A percentile compares a stretch with the other conserved stretches of the same genome.
phyloP scores from a whole-genome alignment of 805 yeast genomes.

The Lipomyces starkeyi region DNA sequence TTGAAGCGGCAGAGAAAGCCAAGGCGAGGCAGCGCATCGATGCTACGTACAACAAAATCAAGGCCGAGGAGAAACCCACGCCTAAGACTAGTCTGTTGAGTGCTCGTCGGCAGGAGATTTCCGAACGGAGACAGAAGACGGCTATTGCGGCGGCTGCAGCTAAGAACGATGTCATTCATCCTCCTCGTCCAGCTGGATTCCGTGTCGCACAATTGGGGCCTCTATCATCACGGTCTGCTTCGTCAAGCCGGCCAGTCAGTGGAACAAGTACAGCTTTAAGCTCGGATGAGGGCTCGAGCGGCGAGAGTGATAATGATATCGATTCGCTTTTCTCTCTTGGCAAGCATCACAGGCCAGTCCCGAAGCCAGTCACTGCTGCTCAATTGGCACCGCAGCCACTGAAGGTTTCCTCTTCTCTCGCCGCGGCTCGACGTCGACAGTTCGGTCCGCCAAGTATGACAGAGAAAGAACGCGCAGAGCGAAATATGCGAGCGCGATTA shows the following conservation, averaged over 20 bases:
- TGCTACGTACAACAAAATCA: slow-evolving; percentile 19
- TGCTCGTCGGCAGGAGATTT: slow-evolving; percentile 35
- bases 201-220: slow-evolving; percentile 48
- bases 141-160: slow-evolving; percentile 21
- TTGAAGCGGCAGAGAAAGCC: slow-evolving; percentile 12
- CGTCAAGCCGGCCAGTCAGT: slow-evolving; percentile 27
- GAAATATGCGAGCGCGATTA: slow-evolving; percentile 76
- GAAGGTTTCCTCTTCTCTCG: slow-evolving; percentile 19
- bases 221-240: slow-evolving; percentile 36
- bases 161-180: slow-evolving; percentile 47
- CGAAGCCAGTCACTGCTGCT: slow-evolving; percentile 25
- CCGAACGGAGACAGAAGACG: slow-evolving; percentile 36
- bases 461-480: slow-evolving; percentile 64
- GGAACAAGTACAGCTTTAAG: slow-evolving; percentile 37
- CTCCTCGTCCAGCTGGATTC: slow-evolving; percentile 60
- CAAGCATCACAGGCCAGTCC: slow-evolving; percentile 43
- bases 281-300: slow-evolving; percentile 48
- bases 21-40: slow-evolving; percentile 12
- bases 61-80: slow-evolving; percentile 11
- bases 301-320: slow-evolving; percentile 49
- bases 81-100: slow-evolving; percentile 21
- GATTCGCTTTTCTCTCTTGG: slow-evolving; percentile 44
- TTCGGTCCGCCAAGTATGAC: slow-evolving; percentile 45
- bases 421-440: slow-evolving; percentile 16
- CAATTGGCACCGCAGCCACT: slow-evolving; percentile 33